Percentiles rank a stretch among this genome's conserved stretches.
phyloP scores from a whole-genome alignment of 371 early-diverging fungal species.

The Paraphysoderma sedebokerense region DNA sequence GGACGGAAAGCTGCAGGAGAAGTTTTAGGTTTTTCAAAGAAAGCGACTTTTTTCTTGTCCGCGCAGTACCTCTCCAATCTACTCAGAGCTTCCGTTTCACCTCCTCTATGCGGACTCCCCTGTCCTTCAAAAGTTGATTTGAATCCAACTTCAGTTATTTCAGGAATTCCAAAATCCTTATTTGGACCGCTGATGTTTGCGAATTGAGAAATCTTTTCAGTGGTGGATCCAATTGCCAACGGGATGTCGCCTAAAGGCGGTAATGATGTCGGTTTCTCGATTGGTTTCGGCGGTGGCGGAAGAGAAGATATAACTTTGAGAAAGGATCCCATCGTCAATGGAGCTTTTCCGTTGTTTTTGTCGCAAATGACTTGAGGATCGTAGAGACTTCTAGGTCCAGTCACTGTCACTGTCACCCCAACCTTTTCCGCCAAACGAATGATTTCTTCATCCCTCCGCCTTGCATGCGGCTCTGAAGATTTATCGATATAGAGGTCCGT shows the following conservation, averaged over 20 bases:
- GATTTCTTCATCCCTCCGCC: background rate
- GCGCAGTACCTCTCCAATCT: constrained; percentile 2
- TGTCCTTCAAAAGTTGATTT: background rate
- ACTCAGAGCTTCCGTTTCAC: constrained; percentile 8
- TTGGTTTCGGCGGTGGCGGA: background rate
- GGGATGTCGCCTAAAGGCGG: background rate
- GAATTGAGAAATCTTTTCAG: background rate
- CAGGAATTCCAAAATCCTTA: constrained; percentile 2
- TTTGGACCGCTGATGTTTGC: constrained; percentile 3
- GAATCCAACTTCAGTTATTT: constrained; percentile 4
- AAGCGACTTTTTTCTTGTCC: constrained; percentile 1
- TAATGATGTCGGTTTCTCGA: background rate
- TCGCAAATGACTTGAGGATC: background rate
- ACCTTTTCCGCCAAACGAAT: background rate
- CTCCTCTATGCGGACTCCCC: constrained; percentile 6
- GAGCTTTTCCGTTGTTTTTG: background rate
- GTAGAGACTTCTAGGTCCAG: background rate
- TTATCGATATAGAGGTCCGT: background rate
- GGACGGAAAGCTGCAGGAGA: constrained; percentile 8
- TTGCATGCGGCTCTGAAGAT: background rate
- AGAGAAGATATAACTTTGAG: background rate
- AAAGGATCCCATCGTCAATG: background rate
- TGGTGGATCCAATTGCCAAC: background rate
- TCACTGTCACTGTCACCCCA: background rate
- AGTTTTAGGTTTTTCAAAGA: constrained; percentile 15